Percentiles rank a stretch among this genome's conserved stretches.
phyloP scores from a whole-genome alignment of 305 asterid species.

The Solanum hybrid region DNA sequence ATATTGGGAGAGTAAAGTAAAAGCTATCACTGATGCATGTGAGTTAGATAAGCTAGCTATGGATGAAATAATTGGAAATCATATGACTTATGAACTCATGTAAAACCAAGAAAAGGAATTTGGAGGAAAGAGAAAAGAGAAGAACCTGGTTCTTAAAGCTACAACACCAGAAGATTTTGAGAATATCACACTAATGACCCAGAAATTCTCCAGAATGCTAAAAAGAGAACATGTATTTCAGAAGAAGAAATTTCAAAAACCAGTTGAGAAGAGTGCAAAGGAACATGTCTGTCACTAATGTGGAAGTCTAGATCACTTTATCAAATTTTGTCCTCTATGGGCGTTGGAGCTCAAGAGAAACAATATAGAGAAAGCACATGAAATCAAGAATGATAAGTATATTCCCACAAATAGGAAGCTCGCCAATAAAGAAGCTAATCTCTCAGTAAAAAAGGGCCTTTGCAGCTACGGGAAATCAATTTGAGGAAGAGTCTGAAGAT shows the following conservation, averaged over 20 bases:
- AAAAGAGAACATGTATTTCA: no score
- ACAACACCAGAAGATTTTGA: background rate
- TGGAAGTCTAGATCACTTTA: background rate
- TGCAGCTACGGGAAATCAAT: background rate
- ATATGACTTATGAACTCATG: background rate
- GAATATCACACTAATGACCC: background rate
- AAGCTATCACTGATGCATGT: background rate
- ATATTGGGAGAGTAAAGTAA: background rate
- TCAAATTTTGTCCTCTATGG: background rate
- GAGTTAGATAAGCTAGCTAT: no score
- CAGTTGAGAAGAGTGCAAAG: background rate
- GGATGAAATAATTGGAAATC: background rate
- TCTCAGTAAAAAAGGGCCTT: background rate
- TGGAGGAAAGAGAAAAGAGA: background rate
- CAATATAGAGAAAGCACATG: background rate
- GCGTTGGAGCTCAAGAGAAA: background rate
- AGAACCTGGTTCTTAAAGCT: background rate
- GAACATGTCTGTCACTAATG: background rate
- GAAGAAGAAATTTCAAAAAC: no score
- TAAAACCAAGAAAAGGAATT: no score
- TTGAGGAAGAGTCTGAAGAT: background rate
- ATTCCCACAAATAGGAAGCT: background rate
- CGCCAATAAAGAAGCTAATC: background rate
- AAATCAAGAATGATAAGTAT: background rate
- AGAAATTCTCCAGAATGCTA: background rate